Conservation (phyloP, 331 rosid species). For the Cucumis variabilis region DNA sequence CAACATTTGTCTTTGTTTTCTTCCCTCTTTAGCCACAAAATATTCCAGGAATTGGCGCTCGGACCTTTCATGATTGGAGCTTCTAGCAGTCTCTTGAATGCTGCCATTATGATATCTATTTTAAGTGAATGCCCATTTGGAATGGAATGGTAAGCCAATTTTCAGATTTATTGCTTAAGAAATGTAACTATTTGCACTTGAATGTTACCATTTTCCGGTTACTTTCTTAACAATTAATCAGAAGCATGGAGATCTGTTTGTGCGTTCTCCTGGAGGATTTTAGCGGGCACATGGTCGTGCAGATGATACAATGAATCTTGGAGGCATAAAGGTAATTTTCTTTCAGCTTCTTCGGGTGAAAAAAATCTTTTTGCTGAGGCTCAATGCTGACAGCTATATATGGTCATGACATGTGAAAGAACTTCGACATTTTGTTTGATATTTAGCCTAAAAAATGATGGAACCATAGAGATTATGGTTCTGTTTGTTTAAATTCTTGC, state of each 20-base stretch:
- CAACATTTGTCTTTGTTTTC: neutral
- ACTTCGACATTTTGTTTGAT: conserved; percentile 1
- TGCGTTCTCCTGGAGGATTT: conserved; percentile 77
- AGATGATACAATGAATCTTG: conserved; percentile 98
- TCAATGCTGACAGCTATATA: neutral
- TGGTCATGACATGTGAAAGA: neutral
- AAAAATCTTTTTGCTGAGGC: neutral
- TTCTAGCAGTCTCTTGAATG: conserved; percentile 78
- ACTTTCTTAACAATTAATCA: conserved; percentile 56
- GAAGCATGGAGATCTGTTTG: conserved; percentile 97
- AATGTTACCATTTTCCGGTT: conserved; percentile 22
- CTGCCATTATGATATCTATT: conserved; percentile 83
- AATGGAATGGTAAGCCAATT: conserved; percentile 71
- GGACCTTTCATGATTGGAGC: conserved; percentile 86
- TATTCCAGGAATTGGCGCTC: conserved; percentile 85
- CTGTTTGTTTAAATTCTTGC: neutral
- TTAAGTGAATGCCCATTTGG: conserved; percentile 85
- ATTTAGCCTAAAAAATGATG: neutral
- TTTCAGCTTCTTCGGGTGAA: neutral
- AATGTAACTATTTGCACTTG: conserved; percentile 25
- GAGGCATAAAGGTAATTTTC: conserved; percentile 87
- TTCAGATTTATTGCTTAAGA: conserved; percentile 26
- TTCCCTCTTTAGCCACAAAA: conserved; percentile 61
- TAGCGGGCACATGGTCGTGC: conserved; percentile 98
- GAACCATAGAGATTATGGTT: neutral